Base-by-base conservation (phyloP, 148 eudicot genomes). In the Chenopodium album region DNA sequence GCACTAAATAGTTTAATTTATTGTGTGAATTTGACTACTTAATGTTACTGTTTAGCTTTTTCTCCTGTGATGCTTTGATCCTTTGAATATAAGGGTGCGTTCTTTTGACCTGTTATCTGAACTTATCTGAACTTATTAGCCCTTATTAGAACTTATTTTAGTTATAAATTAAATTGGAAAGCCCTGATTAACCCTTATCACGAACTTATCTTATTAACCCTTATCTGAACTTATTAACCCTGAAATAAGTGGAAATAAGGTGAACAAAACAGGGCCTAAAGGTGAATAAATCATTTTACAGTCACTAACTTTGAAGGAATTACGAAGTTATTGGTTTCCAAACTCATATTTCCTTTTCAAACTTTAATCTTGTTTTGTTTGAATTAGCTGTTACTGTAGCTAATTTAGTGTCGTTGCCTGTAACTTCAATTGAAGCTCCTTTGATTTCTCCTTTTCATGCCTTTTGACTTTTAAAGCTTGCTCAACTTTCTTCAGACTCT, bases 261-360 rank as follows among this genome's bases (percentile, higher is more conserved):
- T 28, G 29, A 28, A 28, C 29, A 28, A 28, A 28, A 28, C 0
- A 0, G 29, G 29, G 29, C 29, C 29, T 28, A 28, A 9, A 62
- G 66, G 23, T 20, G 66, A 32, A 46, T 60, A 9, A 63, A 37
- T 23, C 60, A 4, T 23, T 34, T 31, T 31, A 31, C 6, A 59
- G 28, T 48, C 74, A 31, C 79, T 52, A n/a, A 68, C 41, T 46
- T 56, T 20, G 37, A 22, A 68, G 31, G 62, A 81, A 31, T 75
- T n/a, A 50, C 66, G 41, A 41, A 19, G 73, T 11, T n/a, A 48
- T 37, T 56, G 4, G 50, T 56, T 19, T 32, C 17, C 3, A 23
- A 48, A 20, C 34, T 50, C 22, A n/a, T 16, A 17, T 69, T 16
- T 47, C n/a, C 78, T 29, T 34, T 52, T 68, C 28, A 20, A 28